Evolutionary conservation across 2,329 filamentous ascomycete species (phyloP), one percentile per base, ranked within the genome.

Genomic region (Cercospora canescens): DNA sequence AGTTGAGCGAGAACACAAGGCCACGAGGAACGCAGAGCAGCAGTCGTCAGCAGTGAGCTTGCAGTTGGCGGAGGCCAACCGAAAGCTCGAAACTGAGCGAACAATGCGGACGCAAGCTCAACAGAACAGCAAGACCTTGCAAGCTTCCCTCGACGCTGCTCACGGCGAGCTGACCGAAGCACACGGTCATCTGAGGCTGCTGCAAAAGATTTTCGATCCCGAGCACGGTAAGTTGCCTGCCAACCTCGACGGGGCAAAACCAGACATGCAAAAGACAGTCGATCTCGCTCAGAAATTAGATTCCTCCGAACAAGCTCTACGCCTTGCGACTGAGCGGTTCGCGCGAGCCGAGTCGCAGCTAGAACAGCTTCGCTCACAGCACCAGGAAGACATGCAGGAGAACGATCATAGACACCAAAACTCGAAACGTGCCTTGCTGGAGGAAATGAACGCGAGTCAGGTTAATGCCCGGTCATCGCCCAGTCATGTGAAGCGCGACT

Each of bases 11-110:
- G 94, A 97, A 79, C 92, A 94, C 75, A 96, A 97, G 81, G 88
- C 89, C 21, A 95, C 90, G 75, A 89, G 94, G 66, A 95, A 91
- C 76, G 94, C 94, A 4, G 94, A 98, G 79, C 96, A 97, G 78
- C 87, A 89, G 24, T 90, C 92, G 18, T 96, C 93, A 0, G 91
- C 88, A 37, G 86, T 90, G 66, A 92, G 89, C 6, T 87, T 91
- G 24, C 93, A 98, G 76, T 84, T 98, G 30, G 92, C 93, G 8
- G 95, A 98, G 77, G 89, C 89, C 14, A 96, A 97, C 74, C 88
- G 94, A 34, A 95, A 90, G 63, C 87, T 97, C 24, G 95, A 98
- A 73, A 94, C 93, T 1, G 94, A 98, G 79, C 87, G 91, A 57
- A 94, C 97, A 74, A 82, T 96, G 62, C 91, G 92, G 39, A 87